Base-by-base conservation (phyloP, 345 rosid genomes). In the Acer saccharum region DNA sequence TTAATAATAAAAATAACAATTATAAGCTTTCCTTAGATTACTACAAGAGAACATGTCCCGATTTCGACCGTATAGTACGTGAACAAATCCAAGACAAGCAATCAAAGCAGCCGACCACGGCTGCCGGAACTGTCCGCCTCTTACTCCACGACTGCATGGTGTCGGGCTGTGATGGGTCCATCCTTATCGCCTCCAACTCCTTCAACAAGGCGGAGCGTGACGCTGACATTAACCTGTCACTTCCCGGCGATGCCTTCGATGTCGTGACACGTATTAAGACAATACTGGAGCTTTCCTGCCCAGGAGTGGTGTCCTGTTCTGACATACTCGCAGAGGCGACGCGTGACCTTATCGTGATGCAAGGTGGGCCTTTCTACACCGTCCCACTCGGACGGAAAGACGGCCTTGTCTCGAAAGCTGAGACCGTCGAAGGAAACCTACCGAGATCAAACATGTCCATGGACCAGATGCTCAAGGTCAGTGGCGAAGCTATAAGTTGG, bases 131-230 rank as follows among this genome's bases (percentile, higher is more conserved):
- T 14, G 66, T 90, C 20, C 91, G 94, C 27, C 70, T 87, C 6
- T 87, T 89, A 60, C 79, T 90, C 69, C 94, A 90, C 35, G 94
- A 90, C 25, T 90, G 94, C 76, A 74, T 89, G 79, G 88, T 87
- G 4, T 89, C 87, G 11, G 94, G 94, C 14, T 90, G 94, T 39
- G 92, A 90, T 50, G 94, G 78, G 0, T 90, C 94, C 0, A 79
- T 89, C 41, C 86, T 89, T n/a, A 48, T 90, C 3, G 62, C 90
- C 2, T 84, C 92, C 11, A 87, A 83, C 44, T 41, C 91, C 0
- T 86, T 87, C 77, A 89, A 87, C 76, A 77, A 70, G 41, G 91
- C 92, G 1, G 92, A 90, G 78, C 91, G 90, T 6, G 91, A 89
- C 12, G 83, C 80, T 7, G 88, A 87, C 35, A 75, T 71, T 57